A percentile compares a stretch with the other conserved stretches of the same genome.
phyloP scores from a whole-genome alignment of 306 rosid genomes.

The Acacia crassicarpa region DNA sequence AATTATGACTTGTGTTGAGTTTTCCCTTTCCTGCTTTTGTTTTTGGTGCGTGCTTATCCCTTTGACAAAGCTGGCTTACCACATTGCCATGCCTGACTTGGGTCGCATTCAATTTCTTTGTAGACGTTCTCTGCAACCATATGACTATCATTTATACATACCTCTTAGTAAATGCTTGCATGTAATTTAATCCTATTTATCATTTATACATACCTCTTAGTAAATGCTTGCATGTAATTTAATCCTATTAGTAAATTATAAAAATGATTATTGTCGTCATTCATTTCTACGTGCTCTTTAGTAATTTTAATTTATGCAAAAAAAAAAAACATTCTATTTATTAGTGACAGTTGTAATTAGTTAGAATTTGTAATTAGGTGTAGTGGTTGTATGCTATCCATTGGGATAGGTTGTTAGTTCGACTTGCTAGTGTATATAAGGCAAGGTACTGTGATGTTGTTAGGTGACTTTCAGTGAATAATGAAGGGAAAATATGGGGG shows the following conservation, averaged over 20 bases:
- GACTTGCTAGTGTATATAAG: too few species aligned
- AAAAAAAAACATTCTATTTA: too few species aligned
- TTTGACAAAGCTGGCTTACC: background rate
- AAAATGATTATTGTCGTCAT: background rate
- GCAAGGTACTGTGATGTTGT: too few species aligned
- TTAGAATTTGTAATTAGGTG: too few species aligned
- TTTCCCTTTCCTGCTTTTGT: constrained; percentile 15
- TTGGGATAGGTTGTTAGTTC: too few species aligned
- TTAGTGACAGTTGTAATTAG: too few species aligned
- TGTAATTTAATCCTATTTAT: background rate
- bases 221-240: background rate
- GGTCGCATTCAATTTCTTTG: background rate
- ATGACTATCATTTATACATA: background rate
- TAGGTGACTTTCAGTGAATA: too few species aligned
- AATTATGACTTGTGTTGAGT: constrained; percentile 32
- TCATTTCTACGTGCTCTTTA: background rate
- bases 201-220: background rate
- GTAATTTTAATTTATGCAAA: background rate
- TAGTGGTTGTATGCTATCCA: too few species aligned
- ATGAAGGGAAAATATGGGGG: too few species aligned
- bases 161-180: background rate
- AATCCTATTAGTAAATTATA: too few species aligned
- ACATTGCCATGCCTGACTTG: background rate
- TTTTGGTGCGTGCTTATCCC: constrained; percentile 7
- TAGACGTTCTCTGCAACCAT: background rate